Percentiles rank a stretch among this genome's conserved stretches.
Evolutionary conservation across 352 stramenopile species (phyloP).

Genomic region (Globisporangium uncinulatum): DNA sequence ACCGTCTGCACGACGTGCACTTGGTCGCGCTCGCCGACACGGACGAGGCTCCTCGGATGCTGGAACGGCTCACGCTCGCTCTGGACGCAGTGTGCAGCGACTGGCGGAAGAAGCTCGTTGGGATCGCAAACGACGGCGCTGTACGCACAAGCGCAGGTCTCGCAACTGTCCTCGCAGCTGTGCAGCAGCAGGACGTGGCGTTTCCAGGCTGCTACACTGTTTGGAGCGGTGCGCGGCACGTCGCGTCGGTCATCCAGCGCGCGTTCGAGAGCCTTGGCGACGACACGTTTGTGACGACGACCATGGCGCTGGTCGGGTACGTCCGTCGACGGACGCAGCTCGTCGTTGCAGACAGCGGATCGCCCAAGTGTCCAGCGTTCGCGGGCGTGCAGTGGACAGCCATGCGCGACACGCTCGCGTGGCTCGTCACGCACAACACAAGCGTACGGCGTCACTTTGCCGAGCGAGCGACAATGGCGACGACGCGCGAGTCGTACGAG

Average conservation of each 20-base stretch:
- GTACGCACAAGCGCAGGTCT: not conserved
- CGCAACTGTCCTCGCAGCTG: not conserved
- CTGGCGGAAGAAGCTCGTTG: constrained; percentile 8
- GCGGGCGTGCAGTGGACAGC: constrained; percentile 2
- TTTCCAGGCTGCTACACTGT: constrained; percentile 6
- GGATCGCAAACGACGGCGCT: constrained; percentile 7
- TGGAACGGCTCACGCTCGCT: constrained; percentile 4
- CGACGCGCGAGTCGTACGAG: not conserved
- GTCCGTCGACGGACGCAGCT: not conserved
- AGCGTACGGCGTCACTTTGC: constrained; percentile 2
- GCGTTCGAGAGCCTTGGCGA: constrained; percentile 5
- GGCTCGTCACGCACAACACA: constrained; percentile 3
- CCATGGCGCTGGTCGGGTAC: not conserved
- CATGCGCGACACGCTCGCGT: not conserved
- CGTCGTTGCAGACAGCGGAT: not conserved
- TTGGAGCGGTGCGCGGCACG: constrained; percentile 7
- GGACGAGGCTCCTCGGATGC: not conserved
- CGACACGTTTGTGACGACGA: constrained; percentile 2
- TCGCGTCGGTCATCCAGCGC: constrained; percentile 2
- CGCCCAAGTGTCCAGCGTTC: not conserved
- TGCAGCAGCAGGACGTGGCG: constrained; percentile 4
- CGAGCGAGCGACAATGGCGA: not conserved
- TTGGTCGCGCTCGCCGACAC: not conserved
- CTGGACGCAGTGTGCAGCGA: not conserved
- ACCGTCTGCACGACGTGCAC: constrained; percentile 6